Evolutionary conservation across 2,329 filamentous ascomycete genomes (phyloP).

Genomic region (Colletotrichum sp.): DNA sequence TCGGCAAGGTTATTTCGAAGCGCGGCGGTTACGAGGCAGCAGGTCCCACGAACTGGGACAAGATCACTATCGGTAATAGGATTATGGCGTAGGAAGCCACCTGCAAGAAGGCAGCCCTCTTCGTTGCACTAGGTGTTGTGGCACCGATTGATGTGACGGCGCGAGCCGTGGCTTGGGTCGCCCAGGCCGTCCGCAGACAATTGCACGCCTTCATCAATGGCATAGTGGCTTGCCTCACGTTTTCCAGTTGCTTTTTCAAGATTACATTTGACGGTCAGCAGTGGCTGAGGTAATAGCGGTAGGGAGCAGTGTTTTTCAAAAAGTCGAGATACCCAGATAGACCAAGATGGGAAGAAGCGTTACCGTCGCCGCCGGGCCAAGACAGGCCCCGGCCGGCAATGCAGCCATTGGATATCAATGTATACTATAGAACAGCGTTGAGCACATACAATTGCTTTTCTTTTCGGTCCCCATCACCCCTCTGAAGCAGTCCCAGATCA

Average conservation of each 20-base stretch:
- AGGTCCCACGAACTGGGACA: conserved; percentile 59
- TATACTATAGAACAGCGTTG: conserved; percentile 14
- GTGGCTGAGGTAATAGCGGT: not conserved
- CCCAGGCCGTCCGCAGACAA: not conserved
- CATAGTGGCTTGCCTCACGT: not conserved
- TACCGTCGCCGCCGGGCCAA: not conserved
- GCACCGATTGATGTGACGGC: not conserved
- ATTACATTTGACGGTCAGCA: not conserved
- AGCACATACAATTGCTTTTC: conserved; percentile 1
- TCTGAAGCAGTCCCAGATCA: not conserved
- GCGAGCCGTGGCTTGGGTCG: not conserved
- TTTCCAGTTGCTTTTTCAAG: not conserved
- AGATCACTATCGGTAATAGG: conserved; percentile 34
- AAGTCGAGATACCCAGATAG: conserved; percentile 22
- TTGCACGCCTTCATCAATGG: not conserved
- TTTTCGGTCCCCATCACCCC: not conserved
- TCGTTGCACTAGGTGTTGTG: not conserved
- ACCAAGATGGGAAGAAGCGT: conserved; percentile 5
- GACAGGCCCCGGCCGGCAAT: not conserved
- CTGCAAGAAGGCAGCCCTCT: not conserved
- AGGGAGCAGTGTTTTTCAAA: not conserved
- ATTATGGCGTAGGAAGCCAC: conserved; percentile 22
- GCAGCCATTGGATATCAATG: conserved; percentile 16
- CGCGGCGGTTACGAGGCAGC: conserved; percentile 73
- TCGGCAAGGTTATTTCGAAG: conserved; percentile 86